Percentiles rank a stretch among this genome's conserved stretches.
Conservation (phyloP, 75 land plant genomes). For the Pinus tabuliformis region DNA sequence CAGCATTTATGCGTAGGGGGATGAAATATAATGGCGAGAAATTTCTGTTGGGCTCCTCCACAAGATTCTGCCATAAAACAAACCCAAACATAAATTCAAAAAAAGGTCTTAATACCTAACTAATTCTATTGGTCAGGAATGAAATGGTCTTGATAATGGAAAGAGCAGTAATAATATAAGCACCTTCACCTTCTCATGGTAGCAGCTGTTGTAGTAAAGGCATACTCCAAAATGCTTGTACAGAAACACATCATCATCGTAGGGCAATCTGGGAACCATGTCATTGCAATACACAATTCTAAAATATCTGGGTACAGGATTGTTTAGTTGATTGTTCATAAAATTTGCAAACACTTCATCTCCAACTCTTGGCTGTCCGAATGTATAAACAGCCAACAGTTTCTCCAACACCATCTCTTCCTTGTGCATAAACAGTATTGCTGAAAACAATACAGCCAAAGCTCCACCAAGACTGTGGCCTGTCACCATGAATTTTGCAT, state of each 20-base stretch:
- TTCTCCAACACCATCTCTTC: constrained; percentile 1
- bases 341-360: constrained; percentile 16
- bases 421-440: constrained; percentile 10
- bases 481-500: constrained; percentile 31
- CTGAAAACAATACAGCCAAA: constrained; percentile 16
- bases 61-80: constrained; percentile 29
- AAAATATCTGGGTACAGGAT: constrained; percentile 24
- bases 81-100: neutral
- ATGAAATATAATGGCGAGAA: constrained; percentile 22
- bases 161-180: neutral
- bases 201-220: constrained; percentile 41
- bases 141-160: neutral
- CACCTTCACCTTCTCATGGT: constrained; percentile 17
- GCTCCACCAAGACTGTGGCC: constrained; percentile 46
- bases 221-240: constrained; percentile 57
- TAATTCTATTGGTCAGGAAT: neutral
- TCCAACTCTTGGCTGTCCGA: constrained; percentile 40
- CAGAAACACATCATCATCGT: constrained; percentile 40
- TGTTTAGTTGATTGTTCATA: constrained; percentile 3
- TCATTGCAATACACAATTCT: constrained; percentile 59
- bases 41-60: constrained; percentile 61
- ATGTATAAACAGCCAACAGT: constrained; percentile 14
- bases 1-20: constrained; percentile 28
- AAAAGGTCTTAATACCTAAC: neutral
- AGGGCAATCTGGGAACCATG: constrained; percentile 50